These are phyloP conservation scores for Calocybe gambosa DNA, from an alignment of 1,284 basidiomycete species.

Conservation along the genomic window DNA sequence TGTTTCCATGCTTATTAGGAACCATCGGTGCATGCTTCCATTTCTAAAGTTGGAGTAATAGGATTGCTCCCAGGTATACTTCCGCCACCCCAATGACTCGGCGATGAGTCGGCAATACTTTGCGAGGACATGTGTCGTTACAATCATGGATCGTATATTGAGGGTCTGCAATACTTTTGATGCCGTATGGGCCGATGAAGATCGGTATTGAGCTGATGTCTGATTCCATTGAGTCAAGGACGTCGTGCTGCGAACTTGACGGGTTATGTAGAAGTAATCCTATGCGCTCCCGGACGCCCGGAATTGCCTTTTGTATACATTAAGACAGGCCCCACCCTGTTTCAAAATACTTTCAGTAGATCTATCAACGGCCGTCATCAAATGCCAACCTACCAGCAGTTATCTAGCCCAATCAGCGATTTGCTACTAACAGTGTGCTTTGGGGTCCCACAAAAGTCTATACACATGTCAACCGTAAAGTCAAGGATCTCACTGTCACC, in stretches of 20 bases:
- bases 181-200: background rate
- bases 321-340: background rate
- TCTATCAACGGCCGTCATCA: slow-evolving; percentile 2
- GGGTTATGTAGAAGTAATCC: background rate
- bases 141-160: background rate
- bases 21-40: too few relatives aligned
- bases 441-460: background rate
- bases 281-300: background rate
- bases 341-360: slow-evolving; percentile 1
- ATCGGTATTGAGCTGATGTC: slow-evolving; percentile 4
- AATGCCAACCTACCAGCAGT: background rate
- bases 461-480: slow-evolving; percentile 6
- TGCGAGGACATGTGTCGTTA: background rate
- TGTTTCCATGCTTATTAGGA: too few relatives aligned
- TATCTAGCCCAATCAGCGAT: background rate
- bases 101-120: background rate
- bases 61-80: too few relatives aligned
- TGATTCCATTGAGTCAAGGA: background rate
- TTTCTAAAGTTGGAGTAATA: too few relatives aligned
- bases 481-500: slow-evolving; percentile 5
- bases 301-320: slow-evolving; percentile 2
- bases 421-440: background rate
- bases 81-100: background rate
- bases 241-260: background rate
- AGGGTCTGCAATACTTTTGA: background rate